A percentile compares a stretch with the other conserved stretches of the same genome.
These are phyloP conservation scores for Fusarium sp. DNA, from an alignment of 2,329 filamentous ascomycete species.

Conservation along the genomic window DNA sequence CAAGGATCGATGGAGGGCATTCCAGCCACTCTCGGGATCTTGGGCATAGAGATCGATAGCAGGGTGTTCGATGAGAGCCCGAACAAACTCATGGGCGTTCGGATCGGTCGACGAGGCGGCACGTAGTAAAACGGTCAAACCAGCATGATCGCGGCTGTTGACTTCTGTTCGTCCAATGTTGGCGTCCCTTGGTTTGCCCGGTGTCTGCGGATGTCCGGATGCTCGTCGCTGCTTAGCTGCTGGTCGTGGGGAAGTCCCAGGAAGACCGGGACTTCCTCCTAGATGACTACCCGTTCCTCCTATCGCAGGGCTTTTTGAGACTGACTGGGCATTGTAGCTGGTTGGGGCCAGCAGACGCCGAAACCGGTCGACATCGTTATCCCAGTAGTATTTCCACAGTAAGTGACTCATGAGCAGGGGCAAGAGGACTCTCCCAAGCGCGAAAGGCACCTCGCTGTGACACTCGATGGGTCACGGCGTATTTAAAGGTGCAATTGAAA, in stretches of 20 bases:
- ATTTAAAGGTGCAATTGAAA: conserved; percentile 77
- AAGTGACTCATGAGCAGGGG: conserved; percentile 83
- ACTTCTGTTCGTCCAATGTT: conserved; percentile 70
- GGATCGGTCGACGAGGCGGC: conserved; percentile 78
- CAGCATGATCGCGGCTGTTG: conserved; percentile 83
- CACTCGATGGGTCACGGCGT: conserved; percentile 84
- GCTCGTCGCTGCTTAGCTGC: conserved; percentile 61
- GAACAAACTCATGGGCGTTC: conserved; percentile 77
- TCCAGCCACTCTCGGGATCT: conserved; percentile 95
- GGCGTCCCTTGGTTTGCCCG: conserved; percentile 56
- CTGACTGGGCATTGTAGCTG: conserved; percentile 64
- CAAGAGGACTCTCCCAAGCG: conserved; percentile 52
- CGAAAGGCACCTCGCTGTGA: conserved; percentile 86
- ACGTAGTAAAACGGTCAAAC: conserved; percentile 85
- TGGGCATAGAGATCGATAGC: conserved; percentile 85
- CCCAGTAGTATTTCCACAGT: conserved; percentile 96
- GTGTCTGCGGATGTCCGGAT: conserved; percentile 58
- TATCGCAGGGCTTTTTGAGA: conserved; percentile 63
- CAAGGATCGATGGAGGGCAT: conserved; percentile 87
- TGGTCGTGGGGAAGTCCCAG: conserved; percentile 60
- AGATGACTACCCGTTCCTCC: conserved; percentile 46
- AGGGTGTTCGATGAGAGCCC: conserved; percentile 82
- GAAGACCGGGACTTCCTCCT: conserved; percentile 53
- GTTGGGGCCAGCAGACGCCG: conserved; percentile 83
- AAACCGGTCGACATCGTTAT: conserved; percentile 97